Conservation (phyloP, 495 filamentous ascomycete species). For the Venustampulla echinocandica region DNA sequence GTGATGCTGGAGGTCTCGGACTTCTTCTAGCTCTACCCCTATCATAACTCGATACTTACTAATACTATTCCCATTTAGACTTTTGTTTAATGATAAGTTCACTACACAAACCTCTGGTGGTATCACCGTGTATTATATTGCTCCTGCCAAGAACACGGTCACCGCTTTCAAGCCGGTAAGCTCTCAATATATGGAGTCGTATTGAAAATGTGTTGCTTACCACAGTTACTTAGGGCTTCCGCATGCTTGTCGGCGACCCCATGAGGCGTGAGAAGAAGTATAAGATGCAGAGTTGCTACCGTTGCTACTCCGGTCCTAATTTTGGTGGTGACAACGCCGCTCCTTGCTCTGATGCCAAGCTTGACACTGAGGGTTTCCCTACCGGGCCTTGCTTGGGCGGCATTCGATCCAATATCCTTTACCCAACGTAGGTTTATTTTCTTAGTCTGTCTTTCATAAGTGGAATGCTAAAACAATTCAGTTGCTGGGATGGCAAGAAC, state of each 20-base stretch:
- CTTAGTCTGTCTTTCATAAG: background rate
- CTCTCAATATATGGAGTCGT: constrained; percentile 23
- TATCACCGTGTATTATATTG: constrained; percentile 46
- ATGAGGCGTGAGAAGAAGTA: constrained; percentile 2
- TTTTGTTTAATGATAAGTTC: constrained; percentile 39
- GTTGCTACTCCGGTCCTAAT: constrained; percentile 43
- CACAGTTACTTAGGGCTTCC: constrained; percentile 29
- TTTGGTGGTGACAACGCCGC: constrained; percentile 37
- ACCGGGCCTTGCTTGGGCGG: constrained; percentile 46
- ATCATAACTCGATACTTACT: background rate
- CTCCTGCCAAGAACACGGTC: constrained; percentile 38
- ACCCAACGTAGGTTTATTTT: constrained; percentile 45
- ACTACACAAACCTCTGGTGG: constrained; percentile 40
- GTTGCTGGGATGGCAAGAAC: constrained; percentile 77
- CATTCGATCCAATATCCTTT: constrained; percentile 70
- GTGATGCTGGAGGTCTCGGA: background rate
- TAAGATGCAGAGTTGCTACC: constrained; percentile 29
- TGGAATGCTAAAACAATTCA: constrained; percentile 31
- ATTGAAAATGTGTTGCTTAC: constrained; percentile 11
- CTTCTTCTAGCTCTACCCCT: background rate
- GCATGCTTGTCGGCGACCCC: constrained; percentile 38
- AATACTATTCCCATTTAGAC: constrained; percentile 6
- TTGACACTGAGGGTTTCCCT: constrained; percentile 43
- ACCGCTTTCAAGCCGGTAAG: constrained; percentile 45
- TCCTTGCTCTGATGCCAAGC: constrained; percentile 33